Base-by-base conservation (phyloP, 2,329 filamentous ascomycete species). In the Phialophora expanda region DNA sequence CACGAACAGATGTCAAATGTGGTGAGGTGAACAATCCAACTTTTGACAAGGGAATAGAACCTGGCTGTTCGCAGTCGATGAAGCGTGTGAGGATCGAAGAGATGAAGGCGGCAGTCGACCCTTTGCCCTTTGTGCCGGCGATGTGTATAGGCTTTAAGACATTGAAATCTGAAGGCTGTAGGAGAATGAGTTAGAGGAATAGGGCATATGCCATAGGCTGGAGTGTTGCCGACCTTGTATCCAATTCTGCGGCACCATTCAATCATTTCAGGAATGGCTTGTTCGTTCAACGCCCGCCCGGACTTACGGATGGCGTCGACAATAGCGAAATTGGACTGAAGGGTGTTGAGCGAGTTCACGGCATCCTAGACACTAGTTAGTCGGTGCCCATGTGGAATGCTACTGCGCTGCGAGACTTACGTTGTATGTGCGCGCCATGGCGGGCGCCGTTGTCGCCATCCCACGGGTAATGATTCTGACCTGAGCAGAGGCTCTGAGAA, bases 121-220 rank as follows among this genome's bases (percentile, higher is more conserved):
- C 93, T 77, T 97, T 98, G 66, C 94, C 94, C 77, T 97, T 98
- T 4, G 93, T 97, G 12, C 94, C 94, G 0, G 94, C 91, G 54
- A 98, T 88, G 76, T 98, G 94, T 67, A 98, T 87, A 70, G 84
- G 80, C 66, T 85, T 89, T 20, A 69, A 46, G 51, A 51, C 78
- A 69, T 88, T 81, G 71, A 90, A 83, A 66, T 89, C 86, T 14
- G 84, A 83, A 20, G 87, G 86, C 86, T 89, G 73, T 55, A 20
- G 24, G 50, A 34, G 24, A 22, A 30, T 48, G 54, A 32, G 55
- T 66, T 56, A 66, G 64, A 63, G 48, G 41, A 22, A n/a, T 22
- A 30, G 48, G 41, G 2, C 26, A 28, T 30, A 12, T 14, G 30
- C 17, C 48, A 66, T 87, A 85, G 87, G 86, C 86, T 89, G 72